Percentiles rank a stretch among this genome's conserved stretches.
Conservation (phyloP, 164 flowering plant genomes). For the Stephania cephalantha region DNA sequence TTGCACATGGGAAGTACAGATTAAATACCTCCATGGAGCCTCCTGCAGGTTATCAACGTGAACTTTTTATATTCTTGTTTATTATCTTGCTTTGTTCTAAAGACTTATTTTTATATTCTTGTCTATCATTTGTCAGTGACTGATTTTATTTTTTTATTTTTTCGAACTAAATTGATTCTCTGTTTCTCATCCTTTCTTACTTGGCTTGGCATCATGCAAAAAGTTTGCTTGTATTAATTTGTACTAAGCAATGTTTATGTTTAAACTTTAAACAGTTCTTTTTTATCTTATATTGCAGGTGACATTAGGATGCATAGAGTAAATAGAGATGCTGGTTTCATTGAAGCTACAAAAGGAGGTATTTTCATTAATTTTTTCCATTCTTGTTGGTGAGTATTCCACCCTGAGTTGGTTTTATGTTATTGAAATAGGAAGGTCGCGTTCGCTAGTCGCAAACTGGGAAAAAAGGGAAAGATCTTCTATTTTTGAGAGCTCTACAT, state of each 20-base stretch:
- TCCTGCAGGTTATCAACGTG: constrained; percentile 34
- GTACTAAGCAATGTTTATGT: neutral
- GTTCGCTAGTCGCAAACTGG: constrained; percentile 52
- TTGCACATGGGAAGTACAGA: constrained; percentile 33
- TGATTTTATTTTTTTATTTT: neutral
- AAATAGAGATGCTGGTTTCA: constrained; percentile 33
- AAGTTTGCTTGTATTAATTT: neutral
- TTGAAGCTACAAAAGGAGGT: constrained; percentile 44
- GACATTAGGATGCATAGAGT: constrained; percentile 33
- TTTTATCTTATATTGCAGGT: constrained; percentile 35
- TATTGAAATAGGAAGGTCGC: constrained; percentile 42
- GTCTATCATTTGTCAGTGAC: too few relatives aligned
- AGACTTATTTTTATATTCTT: too few relatives aligned
- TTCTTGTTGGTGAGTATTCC: neutral
- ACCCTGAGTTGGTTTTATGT: neutral
- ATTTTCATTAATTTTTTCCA: constrained; percentile 6
- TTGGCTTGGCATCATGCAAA: neutral
- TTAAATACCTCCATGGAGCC: constrained; percentile 34
- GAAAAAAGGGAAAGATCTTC: constrained; percentile 63
- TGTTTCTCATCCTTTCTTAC: neutral
- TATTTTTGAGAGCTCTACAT: constrained; percentile 34
- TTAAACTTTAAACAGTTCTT: neutral
- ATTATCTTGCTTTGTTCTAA: too few relatives aligned
- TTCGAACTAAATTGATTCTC: neutral
- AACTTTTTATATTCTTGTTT: constrained; percentile 1